phyloP scores from a whole-genome alignment of 306 rosid genomes.

The Gynostemma pentaphyllum region DNA sequence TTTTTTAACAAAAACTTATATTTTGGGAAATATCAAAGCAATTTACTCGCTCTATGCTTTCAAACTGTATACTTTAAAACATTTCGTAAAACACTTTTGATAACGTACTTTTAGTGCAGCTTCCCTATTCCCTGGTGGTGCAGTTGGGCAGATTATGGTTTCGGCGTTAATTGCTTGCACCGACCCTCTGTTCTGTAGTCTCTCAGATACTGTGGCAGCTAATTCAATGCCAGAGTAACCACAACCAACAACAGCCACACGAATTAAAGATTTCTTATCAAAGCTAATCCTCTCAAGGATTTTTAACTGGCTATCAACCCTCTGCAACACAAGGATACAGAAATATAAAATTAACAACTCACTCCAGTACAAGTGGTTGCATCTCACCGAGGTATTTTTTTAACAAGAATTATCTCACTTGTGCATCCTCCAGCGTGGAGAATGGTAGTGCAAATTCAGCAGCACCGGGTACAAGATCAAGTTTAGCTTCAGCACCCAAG shows the following conservation, averaged over 20 bases:
- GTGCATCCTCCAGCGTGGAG: constrained; percentile 84
- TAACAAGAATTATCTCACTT: constrained; percentile 28
- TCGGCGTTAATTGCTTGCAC: constrained; percentile 76
- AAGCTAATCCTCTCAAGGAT: constrained; percentile 72
- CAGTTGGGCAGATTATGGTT: constrained; percentile 59
- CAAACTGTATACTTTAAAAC: background rate
- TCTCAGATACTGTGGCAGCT: constrained; percentile 89
- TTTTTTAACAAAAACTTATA: background rate
- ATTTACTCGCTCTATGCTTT: background rate
- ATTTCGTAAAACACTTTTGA: constrained; percentile 8
- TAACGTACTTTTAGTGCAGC: constrained; percentile 69
- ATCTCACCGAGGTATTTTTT: background rate
- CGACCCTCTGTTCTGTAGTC: constrained; percentile 64
- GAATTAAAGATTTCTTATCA: constrained; percentile 48
- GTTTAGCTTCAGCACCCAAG: constrained; percentile 84
- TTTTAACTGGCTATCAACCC: constrained; percentile 52
- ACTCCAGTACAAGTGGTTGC: background rate
- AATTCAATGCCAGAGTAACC: constrained; percentile 93
- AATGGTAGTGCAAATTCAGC: constrained; percentile 70
- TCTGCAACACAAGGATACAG: constrained; percentile 38
- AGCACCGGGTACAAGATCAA: constrained; percentile 88
- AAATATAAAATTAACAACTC: background rate
- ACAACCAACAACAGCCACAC: constrained; percentile 90
- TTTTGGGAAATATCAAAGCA: background rate
- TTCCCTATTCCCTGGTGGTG: constrained; percentile 79